Percentiles rank a stretch among this genome's conserved stretches.
Evolutionary conservation across 2,329 filamentous ascomycete genomes (phyloP).

Genomic region (Xylariaceae sp.): DNA sequence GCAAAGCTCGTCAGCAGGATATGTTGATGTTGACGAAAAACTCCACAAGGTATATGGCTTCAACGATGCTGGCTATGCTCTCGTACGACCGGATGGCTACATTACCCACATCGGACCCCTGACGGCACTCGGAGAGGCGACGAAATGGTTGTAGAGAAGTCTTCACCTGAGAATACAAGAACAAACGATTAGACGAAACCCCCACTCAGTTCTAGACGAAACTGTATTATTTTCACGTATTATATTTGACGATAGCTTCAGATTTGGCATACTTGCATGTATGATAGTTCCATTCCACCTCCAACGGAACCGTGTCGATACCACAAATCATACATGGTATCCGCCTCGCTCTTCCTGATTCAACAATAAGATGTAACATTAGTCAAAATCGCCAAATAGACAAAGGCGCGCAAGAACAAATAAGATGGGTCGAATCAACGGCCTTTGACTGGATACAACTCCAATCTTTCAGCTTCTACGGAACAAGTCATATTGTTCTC

Average conservation of each 20-base stretch:
- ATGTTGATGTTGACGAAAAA: slow-evolving; percentile 22
- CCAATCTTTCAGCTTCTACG: neutral
- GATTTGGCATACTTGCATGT: neutral
- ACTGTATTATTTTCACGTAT: neutral
- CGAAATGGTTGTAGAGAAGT: slow-evolving; percentile 16
- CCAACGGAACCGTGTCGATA: neutral
- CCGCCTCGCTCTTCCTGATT: too few relatives aligned
- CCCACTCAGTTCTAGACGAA: slow-evolving; percentile 7
- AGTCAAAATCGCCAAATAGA: neutral
- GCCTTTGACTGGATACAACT: neutral
- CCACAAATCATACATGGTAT: too few relatives aligned
- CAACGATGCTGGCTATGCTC: slow-evolving; percentile 24
- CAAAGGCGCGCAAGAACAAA: slow-evolving; percentile 4
- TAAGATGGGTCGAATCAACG: neutral
- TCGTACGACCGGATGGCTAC: slow-evolving; percentile 29
- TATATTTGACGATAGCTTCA: neutral
- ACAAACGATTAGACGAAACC: slow-evolving; percentile 6
- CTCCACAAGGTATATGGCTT: slow-evolving; percentile 27
- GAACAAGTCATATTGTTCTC: neutral
- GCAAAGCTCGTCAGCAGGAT: slow-evolving; percentile 9
- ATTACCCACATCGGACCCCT: slow-evolving; percentile 28
- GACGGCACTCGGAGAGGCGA: slow-evolving; percentile 15
- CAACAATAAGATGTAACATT: neutral
- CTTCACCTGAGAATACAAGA: neutral
- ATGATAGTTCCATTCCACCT: neutral